Evolutionary conservation across 352 stramenopile species (phyloP), one percentile per base, ranked within the genome.

Genomic region (Phytophthora chlamydospora): DNA sequence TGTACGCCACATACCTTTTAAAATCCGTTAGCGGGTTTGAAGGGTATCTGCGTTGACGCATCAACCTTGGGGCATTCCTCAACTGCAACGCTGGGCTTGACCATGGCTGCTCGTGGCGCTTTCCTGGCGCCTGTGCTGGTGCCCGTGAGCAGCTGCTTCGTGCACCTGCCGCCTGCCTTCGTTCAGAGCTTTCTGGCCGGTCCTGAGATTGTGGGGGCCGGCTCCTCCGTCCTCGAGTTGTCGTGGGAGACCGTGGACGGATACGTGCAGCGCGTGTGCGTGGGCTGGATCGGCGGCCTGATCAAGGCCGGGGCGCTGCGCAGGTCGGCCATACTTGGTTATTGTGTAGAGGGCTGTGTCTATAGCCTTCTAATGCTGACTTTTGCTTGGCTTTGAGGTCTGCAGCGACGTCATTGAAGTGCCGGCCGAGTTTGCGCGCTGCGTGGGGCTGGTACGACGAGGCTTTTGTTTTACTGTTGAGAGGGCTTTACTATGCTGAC

Each of bases 351-450:
- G 10, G 14, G 46, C n/a, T 50, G 21, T 39, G 32, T 6, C 27
- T 31, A 31, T 42, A 4, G n/a, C 14, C 24, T 35, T 36, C 48
- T 58, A 47, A 50, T 44, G 31, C 13, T 3, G 54, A 51, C 9
- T 46, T 56, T 49, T 21, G 4, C 45, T n/a, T 31, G 6, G 24
- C 17, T 44, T 44, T 44, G 16, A 41, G 16, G 10, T 8, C n/a
- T 47, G 9, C 56, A 96, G 81, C 45, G 87, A 95, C 24, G 71
- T 83, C 16, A 85, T 97, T 62, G 88, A 97, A 75, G 74, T 97
- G 4, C 81, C 88, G 6, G 61, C 73, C 16, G 88, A 95, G 61
- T 89, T 97, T 66, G 88, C 88, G 21, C 87, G 78, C 31, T 94
- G 85, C 27, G 62, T 92, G 11, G 88, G 88, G 7, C 72, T 97